Percentiles rank a stretch among this genome's conserved stretches.
phyloP scores from a whole-genome alignment of 176 grass and related monocot species.

The Themeda triandra region DNA sequence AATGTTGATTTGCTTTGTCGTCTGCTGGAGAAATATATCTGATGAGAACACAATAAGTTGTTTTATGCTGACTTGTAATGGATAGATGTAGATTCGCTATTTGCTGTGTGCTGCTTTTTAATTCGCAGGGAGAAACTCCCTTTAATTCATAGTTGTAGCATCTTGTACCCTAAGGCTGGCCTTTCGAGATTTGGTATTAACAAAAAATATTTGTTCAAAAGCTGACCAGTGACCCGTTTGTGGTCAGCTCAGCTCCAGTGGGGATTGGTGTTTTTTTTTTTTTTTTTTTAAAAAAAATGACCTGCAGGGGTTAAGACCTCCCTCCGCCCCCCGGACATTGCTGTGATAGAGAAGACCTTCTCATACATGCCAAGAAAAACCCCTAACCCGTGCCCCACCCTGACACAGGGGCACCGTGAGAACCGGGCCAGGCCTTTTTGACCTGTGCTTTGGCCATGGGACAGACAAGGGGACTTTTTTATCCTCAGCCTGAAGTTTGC shows the following conservation, averaged over 20 bases:
- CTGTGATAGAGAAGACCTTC: too few species aligned
- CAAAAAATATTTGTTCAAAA: not conserved
- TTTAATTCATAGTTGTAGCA: not conserved
- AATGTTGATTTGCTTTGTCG: not conserved
- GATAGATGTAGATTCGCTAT: not conserved
- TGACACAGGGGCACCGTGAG: too few species aligned
- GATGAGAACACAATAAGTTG: conserved; percentile 2
- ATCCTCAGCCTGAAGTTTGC: too few species aligned
- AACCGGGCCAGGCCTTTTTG: too few species aligned
- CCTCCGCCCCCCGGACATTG: too few species aligned
- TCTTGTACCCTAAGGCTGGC: not conserved
- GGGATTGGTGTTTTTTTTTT: not conserved
- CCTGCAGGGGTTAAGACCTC: too few species aligned
- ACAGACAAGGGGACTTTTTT: too few species aligned
- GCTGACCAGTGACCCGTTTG: not conserved
- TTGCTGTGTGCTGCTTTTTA: not conserved
- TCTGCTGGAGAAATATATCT: not conserved
- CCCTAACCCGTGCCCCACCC: too few species aligned
- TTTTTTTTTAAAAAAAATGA: too few species aligned
- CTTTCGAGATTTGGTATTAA: not conserved
- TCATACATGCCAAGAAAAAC: too few species aligned
- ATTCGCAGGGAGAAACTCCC: not conserved
- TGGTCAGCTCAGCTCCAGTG: not conserved
- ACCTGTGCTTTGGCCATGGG: too few species aligned
- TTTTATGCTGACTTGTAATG: not conserved